Percentiles rank a stretch among this genome's conserved stretches.
phyloP scores from a whole-genome alignment of 164 flowering plant genomes.

The Pachysandra terminalis region DNA sequence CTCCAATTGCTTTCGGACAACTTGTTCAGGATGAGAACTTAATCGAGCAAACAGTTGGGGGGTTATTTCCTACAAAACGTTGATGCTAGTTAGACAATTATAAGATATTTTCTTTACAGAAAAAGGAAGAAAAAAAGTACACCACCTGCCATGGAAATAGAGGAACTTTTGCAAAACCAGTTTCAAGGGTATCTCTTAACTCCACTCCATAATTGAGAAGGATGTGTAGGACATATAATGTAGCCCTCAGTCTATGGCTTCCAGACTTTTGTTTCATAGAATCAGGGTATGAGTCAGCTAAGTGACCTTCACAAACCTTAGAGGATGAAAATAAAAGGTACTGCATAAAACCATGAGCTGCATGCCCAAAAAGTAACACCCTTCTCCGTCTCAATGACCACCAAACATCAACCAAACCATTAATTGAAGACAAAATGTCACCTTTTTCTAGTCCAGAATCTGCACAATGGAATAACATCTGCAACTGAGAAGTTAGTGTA shows the following conservation, averaged over 20 bases:
- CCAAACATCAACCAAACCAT: conserved; percentile 65
- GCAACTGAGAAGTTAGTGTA: conserved; percentile 59
- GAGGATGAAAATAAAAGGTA: conserved; percentile 70
- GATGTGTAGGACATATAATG: conserved; percentile 68
- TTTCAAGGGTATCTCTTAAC: conserved; percentile 71
- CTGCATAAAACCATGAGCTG: conserved; percentile 79
- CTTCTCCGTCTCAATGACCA: conserved; percentile 75
- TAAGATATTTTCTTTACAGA: neutral
- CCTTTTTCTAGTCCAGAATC: conserved; percentile 36
- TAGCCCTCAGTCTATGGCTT: conserved; percentile 67
- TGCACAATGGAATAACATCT: conserved; percentile 29
- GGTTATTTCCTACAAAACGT: conserved; percentile 65
- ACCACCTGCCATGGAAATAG: conserved; percentile 95
- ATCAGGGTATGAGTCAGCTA: conserved; percentile 33
- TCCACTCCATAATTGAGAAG: conserved; percentile 90
- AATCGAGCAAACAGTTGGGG: conserved; percentile 96
- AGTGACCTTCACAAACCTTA: conserved; percentile 32
- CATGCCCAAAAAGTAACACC: conserved; percentile 82
- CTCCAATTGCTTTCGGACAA: conserved; percentile 76
- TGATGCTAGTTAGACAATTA: conserved; percentile 7
- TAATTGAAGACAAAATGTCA: conserved; percentile 30
- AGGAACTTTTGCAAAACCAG: conserved; percentile 73
- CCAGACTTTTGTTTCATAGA: conserved; percentile 48
- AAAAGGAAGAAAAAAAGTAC: conserved; percentile 8
- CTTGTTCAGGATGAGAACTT: conserved; percentile 84